Base-by-base conservation (phyloP, 2,329 filamentous ascomycete genomes). In the Aureobasidium sp. region DNA sequence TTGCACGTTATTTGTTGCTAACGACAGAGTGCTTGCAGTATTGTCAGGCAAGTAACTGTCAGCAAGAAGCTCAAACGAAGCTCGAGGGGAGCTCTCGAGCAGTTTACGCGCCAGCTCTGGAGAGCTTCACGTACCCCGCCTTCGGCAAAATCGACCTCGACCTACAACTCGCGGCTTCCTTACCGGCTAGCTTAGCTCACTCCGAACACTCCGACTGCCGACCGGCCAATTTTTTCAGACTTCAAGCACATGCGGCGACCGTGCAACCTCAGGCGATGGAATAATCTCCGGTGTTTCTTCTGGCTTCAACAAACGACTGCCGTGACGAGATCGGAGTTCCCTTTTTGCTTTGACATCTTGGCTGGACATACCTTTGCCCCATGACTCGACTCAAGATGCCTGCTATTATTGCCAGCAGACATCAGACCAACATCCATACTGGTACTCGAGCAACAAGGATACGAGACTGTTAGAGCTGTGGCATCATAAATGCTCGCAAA, bases 51-150 rank as follows among this genome's bases (percentile, higher is more conserved):
- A 27, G 36, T 17, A 25, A 22, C 34, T 25, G 55, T 58, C 55
- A 58, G 55, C 42, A 34, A 36, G 29, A 45, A 57, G 47, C 29
- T 51, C 47, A n/a, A 52, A 34, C 14, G 51, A 55, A 55, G 41
- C 55, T 58, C 42, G 20, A 57, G 29, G 31, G 41, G 53, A 57
- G 52, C 52, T 55, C 52, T 36, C 37, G 17, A 55, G 53, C 53
- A 34, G 39, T 57, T 44, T 57, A 57, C 53, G 53, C 53, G 53
- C 53, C 53, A 45, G 53, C 52, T 44, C 15, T 42, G 25, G 44
- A 27, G 20, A 58, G 55, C 55, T 58, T 37, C 25, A 22, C 31
- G 36, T 25, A 55, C 51, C 51, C 51, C 51, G 51, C 55, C 42
- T 34, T 45, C 53, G 41, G 53, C 39, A 34, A 25, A 45, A 34